Percentiles rank a stretch among this genome's conserved stretches.
These are phyloP conservation scores for Bimuria novae-zelandiae DNA, from an alignment of 2,329 filamentous ascomycete genomes.

Conservation along the genomic window DNA sequence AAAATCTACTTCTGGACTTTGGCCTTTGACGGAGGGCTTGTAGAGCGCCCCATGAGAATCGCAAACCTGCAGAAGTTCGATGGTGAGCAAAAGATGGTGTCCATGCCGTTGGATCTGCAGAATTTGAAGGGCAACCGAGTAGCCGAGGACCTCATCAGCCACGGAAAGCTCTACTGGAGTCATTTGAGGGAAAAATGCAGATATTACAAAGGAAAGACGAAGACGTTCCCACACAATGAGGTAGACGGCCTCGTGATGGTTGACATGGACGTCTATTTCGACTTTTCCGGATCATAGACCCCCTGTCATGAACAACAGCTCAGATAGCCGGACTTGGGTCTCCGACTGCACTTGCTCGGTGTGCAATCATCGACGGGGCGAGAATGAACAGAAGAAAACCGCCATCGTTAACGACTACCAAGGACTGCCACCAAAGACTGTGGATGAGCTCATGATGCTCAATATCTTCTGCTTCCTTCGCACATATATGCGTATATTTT, in stretches of 20 bases:
- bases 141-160: background rate
- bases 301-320: background rate
- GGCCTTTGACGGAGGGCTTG: background rate
- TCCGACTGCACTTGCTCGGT: conserved; percentile 8
- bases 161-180: conserved; percentile 8
- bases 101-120: background rate
- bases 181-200: conserved; percentile 12
- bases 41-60: background rate
- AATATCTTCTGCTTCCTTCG: conserved; percentile 8
- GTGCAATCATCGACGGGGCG: background rate
- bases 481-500: conserved; percentile 11
- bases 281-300: background rate
- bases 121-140: background rate
- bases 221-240: conserved; percentile 12
- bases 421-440: background rate
- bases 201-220: conserved; percentile 10
- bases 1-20: background rate
- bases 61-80: background rate
- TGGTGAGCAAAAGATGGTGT: background rate
- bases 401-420: background rate
- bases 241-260: conserved; percentile 14
- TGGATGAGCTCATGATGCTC: background rate
- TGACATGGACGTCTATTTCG: conserved; percentile 11
- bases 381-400: background rate
- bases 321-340: background rate